Evolutionary conservation across 495 filamentous ascomycete genomes (phyloP).

Genomic region (Glarea lozoyensis): DNA sequence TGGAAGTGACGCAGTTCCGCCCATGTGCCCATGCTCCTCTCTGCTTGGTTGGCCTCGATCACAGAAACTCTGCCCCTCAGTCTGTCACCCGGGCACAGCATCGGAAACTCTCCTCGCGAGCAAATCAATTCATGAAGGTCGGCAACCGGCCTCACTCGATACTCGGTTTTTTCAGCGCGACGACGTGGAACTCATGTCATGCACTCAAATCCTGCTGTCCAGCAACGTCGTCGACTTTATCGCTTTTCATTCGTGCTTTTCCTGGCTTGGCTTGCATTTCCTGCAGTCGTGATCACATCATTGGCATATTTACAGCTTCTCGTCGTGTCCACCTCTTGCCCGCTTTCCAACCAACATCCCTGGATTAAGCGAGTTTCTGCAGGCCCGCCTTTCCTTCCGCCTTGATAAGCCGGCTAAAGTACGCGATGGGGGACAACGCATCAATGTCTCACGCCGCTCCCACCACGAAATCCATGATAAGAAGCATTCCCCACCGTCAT

Average conservation of each 20-base stretch:
- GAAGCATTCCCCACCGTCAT: conserved; percentile 9
- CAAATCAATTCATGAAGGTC: too few relatives aligned
- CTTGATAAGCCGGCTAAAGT: conserved; percentile 18
- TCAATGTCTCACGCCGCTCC: conserved; percentile 13
- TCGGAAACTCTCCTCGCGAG: too few relatives aligned
- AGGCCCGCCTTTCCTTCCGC: conserved; percentile 11
- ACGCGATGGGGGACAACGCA: conserved; percentile 17
- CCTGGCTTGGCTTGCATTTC: conserved; percentile 13
- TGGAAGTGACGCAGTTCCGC: too few relatives aligned
- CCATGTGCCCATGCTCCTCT: too few relatives aligned
- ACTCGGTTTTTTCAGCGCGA: not conserved
- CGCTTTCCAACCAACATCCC: conserved; percentile 14
- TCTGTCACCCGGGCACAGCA: too few relatives aligned
- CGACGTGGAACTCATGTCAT: conserved; percentile 3
- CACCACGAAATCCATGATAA: conserved; percentile 13
- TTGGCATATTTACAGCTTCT: conserved; percentile 1
- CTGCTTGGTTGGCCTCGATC: too few relatives aligned
- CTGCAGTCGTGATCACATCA: conserved; percentile 11
- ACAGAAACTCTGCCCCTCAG: too few relatives aligned
- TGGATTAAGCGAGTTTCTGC: not conserved
- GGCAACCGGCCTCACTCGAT: too few relatives aligned
- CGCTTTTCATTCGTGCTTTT: conserved; percentile 14
- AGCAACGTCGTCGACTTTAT: not conserved
- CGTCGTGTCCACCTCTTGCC: not conserved
- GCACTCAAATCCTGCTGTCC: conserved; percentile 1